phyloP scores from a whole-genome alignment of 1,284 basidiomycete genomes.

The Earliella scabrosa region DNA sequence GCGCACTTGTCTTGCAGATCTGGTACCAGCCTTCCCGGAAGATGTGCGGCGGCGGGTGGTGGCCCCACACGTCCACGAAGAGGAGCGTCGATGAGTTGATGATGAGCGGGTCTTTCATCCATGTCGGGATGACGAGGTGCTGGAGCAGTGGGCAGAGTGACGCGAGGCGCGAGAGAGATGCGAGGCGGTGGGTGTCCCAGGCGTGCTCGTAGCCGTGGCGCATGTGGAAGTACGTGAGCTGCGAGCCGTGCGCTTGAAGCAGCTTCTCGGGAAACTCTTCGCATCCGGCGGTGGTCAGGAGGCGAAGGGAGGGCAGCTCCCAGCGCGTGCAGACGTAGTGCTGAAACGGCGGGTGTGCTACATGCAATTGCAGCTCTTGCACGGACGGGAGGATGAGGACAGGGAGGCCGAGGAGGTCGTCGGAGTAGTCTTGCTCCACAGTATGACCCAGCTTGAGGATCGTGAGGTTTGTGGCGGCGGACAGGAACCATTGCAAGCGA shows the following conservation, averaged over 20 bases:
- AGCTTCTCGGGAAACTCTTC: not conserved
- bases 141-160: conserved; percentile 1
- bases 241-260: conserved; percentile 12
- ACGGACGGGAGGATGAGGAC: not conserved
- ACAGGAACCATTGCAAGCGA: conserved; percentile 6
- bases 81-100: conserved; percentile 7
- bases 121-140: conserved; percentile 9
- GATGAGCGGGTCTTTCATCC: not conserved
- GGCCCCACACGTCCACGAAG: conserved; percentile 8
- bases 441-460: conserved; percentile 5
- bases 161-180: not conserved
- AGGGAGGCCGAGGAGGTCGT: not conserved
- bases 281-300: conserved; percentile 5
- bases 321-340: not conserved
- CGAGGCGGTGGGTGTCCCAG: not conserved
- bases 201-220: not conserved
- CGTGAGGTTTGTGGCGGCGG: not conserved
- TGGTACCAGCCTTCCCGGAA: conserved; percentile 3
- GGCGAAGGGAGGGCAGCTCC: not conserved
- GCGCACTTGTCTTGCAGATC: not conserved
- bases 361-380: conserved; percentile 4
- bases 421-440: not conserved
- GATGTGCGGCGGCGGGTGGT: not conserved
- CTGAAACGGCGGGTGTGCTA: not conserved
- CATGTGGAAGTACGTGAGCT: conserved; percentile 11